Percentiles rank a stretch among this genome's conserved stretches.
These are phyloP conservation scores for Fusarium tanahbumbuense DNA, from an alignment of 2,329 filamentous ascomycete genomes.

Conservation along the genomic window DNA sequence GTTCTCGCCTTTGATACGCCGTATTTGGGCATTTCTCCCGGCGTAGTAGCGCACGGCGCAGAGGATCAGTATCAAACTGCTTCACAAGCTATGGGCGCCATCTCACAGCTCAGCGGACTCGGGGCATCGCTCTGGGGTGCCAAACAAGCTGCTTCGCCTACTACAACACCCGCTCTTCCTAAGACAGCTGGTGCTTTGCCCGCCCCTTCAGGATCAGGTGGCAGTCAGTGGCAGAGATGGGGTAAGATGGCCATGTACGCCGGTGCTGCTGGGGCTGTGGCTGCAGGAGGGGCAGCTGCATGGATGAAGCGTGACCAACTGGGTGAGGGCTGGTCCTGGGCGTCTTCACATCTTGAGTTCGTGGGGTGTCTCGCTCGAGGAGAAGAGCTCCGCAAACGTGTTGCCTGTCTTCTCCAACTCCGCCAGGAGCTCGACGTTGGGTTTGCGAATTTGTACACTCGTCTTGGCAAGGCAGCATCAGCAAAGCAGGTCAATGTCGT, in stretches of 20 bases:
- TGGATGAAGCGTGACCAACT: constrained; percentile 88
- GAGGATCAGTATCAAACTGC: constrained; percentile 84
- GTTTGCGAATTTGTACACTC: constrained; percentile 89
- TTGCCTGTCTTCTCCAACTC: constrained; percentile 74
- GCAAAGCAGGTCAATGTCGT: constrained; percentile 65
- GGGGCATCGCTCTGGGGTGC: constrained; percentile 75
- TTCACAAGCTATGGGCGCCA: constrained; percentile 75
- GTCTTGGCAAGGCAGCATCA: constrained; percentile 76
- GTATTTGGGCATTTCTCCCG: constrained; percentile 83
- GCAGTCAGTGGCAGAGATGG: constrained; percentile 77
- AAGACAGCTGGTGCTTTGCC: constrained; percentile 44
- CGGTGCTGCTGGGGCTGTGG: constrained; percentile 84
- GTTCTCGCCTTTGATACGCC: constrained; percentile 95
- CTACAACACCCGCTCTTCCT: constrained; percentile 32
- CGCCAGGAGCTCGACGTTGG: constrained; percentile 75
- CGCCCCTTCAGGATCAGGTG: constrained; percentile 44
- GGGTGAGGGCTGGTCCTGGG: constrained; percentile 81
- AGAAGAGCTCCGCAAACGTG: constrained; percentile 81
- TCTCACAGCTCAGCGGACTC: constrained; percentile 73
- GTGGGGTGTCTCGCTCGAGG: constrained; percentile 88
- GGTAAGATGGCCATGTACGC: constrained; percentile 87
- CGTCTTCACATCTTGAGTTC: constrained; percentile 90
- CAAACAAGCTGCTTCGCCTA: constrained; percentile 43
- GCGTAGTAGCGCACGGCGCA: constrained; percentile 86
- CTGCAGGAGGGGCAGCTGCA: constrained; percentile 84